Evolutionary conservation across 2,329 filamentous ascomycete genomes (phyloP).

Genomic region (Colletotrichum tofieldiae): DNA sequence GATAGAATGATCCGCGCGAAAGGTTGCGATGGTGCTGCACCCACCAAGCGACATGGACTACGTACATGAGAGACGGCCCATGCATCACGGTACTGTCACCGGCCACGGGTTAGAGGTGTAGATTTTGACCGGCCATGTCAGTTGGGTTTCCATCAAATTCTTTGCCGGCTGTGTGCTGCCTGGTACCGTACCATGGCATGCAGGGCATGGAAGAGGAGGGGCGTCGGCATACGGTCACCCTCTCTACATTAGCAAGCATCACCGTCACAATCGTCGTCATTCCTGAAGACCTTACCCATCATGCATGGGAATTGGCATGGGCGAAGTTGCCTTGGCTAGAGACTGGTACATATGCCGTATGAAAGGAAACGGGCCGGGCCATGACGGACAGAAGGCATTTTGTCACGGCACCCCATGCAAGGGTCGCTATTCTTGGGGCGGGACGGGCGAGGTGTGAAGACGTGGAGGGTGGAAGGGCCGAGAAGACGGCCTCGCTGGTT

Average conservation of each 20-base stretch:
- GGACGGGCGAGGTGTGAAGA: conserved; percentile 12
- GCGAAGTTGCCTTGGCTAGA: background rate
- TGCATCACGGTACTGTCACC: conserved; percentile 10
- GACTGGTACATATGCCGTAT: background rate
- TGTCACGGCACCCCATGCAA: conserved; percentile 16
- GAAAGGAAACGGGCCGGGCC: conserved; percentile 29
- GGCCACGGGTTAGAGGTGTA: background rate
- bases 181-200: background rate
- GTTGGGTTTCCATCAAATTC: conserved; percentile 9
- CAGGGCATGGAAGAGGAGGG: conserved; percentile 15
- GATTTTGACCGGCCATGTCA: conserved; percentile 4
- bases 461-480: conserved; percentile 37
- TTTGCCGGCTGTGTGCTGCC: conserved; percentile 6
- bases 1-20: background rate
- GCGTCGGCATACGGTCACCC: conserved; percentile 24
- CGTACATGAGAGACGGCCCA: background rate
- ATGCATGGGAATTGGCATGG: background rate
- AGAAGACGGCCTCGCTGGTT: conserved; percentile 28
- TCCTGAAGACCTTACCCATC: conserved; percentile 21
- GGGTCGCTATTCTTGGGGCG: conserved; percentile 4
- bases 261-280: conserved; percentile 25
- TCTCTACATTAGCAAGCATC: conserved; percentile 22
- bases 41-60: background rate
- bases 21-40: background rate
- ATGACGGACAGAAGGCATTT: conserved; percentile 2